Base-by-base conservation (phyloP, 768 basidiomycete genomes). In the Phylloporus arenicola region DNA sequence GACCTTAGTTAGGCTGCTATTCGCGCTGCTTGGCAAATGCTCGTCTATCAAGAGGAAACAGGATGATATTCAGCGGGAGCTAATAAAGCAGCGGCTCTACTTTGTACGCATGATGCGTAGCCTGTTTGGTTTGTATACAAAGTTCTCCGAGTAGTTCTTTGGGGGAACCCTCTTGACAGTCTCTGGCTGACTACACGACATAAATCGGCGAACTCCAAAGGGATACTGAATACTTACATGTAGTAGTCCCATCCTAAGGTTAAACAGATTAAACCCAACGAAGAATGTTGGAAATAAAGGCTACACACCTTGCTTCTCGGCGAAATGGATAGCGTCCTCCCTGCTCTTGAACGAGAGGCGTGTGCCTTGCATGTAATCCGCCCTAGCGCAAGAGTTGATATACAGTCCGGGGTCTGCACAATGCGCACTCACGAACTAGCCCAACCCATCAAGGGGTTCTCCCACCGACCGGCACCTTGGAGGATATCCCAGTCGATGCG, bases 361-460 rank as follows among this genome's bases (percentile, higher is more conserved):
- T 4, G 89, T 89, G 17, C 88, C 92, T 66, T 97, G 93, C 86
- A 95, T 88, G 69, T 96, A 97, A 69, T 97, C 93, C 50, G 92
- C 93, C 55, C 91, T 92, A 42, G 53, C 16, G 17, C 38, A 29
- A 20, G 30, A 2, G 25, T 59, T 16, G 30, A 53, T 40, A 39
- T 22, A 16, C 12, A 4, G 30, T 33, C 47, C 56, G 43, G 46
- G 13, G 25, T 30, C 31, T 29, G 6, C 22, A 39, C 37, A 35
- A 46, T 3, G 19, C 50, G n/a, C 12, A 78, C 88, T 70, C 65
- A 94, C 88, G 92, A 92, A 73, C 86, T 89, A 0, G 93, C 94
- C 76, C 81, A 99, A 39, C 95, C 95, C 91, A 98, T 99, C 57
- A 99, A 68, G 4, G 92, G 91, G 64, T 98, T 99, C 77, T 97